Evolutionary conservation across 2,329 filamentous ascomycete genomes (phyloP).

Genomic region (Penicillium olsonii): DNA sequence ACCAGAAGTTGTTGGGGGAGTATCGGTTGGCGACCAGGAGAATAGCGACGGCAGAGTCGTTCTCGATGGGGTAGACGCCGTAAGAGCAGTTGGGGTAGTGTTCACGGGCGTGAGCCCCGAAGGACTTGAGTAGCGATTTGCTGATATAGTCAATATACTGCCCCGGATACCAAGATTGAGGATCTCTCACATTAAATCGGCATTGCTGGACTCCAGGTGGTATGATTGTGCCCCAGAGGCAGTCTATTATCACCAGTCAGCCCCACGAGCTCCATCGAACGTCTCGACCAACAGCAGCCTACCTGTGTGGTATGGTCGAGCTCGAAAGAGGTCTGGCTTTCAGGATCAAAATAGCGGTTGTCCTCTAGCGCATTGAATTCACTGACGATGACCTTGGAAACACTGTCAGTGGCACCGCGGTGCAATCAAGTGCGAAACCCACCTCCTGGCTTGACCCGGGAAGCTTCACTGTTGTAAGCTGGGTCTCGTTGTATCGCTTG

Average conservation of each 20-base stretch:
- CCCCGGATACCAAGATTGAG: neutral
- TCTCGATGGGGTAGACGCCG: conserved; percentile 78
- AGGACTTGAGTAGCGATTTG: conserved; percentile 78
- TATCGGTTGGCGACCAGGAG: conserved; percentile 94
- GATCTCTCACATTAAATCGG: conserved; percentile 72
- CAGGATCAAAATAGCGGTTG: conserved; percentile 85
- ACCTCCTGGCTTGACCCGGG: conserved; percentile 82
- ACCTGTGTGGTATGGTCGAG: conserved; percentile 84
- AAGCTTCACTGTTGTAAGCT: conserved; percentile 85
- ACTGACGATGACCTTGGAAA: conserved; percentile 71
- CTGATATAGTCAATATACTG: conserved; percentile 46
- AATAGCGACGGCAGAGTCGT: conserved; percentile 75
- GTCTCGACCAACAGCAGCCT: conserved; percentile 16
- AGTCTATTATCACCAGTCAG: conserved; percentile 56
- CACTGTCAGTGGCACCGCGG: neutral
- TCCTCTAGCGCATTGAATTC: conserved; percentile 78
- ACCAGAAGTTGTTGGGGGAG: conserved; percentile 98
- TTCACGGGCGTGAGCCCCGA: conserved; percentile 76
- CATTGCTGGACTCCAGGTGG: conserved; percentile 72
- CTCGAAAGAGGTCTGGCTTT: conserved; percentile 81
- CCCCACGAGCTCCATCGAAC: conserved; percentile 8
- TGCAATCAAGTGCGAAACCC: conserved; percentile 18
- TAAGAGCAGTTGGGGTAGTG: conserved; percentile 83
- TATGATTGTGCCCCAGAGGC: conserved; percentile 80
- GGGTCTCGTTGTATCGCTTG: conserved; percentile 93